Percentiles rank a stretch among this genome's conserved stretches.
Conservation (phyloP, 2,329 filamentous ascomycete genomes). For the Ophiostoma australiae region DNA sequence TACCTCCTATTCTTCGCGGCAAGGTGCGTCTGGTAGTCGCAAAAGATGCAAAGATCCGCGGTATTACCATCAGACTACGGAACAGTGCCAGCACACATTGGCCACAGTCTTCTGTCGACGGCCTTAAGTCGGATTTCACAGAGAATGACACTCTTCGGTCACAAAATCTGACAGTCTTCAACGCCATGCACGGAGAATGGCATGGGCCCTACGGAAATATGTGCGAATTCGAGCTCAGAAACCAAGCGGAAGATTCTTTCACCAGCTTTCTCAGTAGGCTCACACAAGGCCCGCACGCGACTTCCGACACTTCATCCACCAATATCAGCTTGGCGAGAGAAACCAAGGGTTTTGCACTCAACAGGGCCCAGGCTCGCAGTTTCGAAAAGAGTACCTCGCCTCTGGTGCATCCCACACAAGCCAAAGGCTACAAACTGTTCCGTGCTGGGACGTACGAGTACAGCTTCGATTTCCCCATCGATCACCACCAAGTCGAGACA, state of each 20-base stretch:
- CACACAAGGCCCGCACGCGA: not conserved
- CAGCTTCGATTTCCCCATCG: constrained; percentile 81
- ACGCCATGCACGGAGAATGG: constrained; percentile 61
- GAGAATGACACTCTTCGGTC: constrained; percentile 83
- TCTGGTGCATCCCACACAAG: constrained; percentile 35
- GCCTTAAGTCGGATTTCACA: constrained; percentile 69
- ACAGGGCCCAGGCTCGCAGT: constrained; percentile 60
- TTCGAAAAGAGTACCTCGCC: constrained; percentile 73
- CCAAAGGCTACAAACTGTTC: constrained; percentile 81
- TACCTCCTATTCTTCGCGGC: constrained; percentile 77
- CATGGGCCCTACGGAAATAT: constrained; percentile 60
- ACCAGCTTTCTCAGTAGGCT: not conserved
- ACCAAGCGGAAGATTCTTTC: constrained; percentile 34
- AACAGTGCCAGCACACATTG: constrained; percentile 87
- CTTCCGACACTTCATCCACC: not conserved
- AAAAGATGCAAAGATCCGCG: constrained; percentile 90
- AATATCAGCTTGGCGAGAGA: not conserved
- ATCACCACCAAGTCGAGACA: constrained; percentile 82
- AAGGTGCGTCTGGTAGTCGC: constrained; percentile 75
- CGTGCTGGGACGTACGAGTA: constrained; percentile 64
- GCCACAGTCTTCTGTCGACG: constrained; percentile 89
- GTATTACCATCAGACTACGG: constrained; percentile 77
- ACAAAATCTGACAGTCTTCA: constrained; percentile 89
- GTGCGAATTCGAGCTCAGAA: constrained; percentile 51
- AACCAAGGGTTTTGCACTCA: constrained; percentile 14